Evolutionary conservation across 2,329 filamentous ascomycete species (phyloP).

Genomic region (Stagonosporopsis cucurbitacearum): DNA sequence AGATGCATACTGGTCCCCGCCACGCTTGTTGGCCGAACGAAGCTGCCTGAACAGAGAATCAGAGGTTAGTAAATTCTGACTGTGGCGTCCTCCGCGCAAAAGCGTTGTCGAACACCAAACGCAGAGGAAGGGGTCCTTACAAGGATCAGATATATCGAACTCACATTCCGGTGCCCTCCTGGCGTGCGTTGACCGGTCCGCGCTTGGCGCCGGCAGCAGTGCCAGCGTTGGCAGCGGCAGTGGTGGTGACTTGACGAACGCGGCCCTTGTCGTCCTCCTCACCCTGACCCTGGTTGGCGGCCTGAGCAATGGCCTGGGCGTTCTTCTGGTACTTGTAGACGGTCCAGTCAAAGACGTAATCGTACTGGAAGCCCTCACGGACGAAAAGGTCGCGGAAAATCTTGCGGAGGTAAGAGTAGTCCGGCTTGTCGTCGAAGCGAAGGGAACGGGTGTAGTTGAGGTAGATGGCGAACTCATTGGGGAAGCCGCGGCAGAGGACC

Average conservation of each 20-base stretch:
- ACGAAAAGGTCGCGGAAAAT: constrained; percentile 99
- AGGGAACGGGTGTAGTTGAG: constrained; percentile 99
- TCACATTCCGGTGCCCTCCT: constrained; percentile 97
- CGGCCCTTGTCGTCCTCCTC: constrained; percentile 80
- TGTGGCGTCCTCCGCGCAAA: constrained; percentile 67
- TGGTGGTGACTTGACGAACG: constrained; percentile 61
- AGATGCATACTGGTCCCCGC: constrained; percentile 56
- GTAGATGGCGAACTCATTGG: constrained; percentile 99
- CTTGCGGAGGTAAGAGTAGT: constrained; percentile 99
- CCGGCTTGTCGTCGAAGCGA: constrained; percentile 98
- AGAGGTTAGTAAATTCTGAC: constrained; percentile 56
- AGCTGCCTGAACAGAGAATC: constrained; percentile 56
- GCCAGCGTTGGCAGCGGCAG: constrained; percentile 69
- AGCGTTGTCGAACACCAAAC: constrained; percentile 81
- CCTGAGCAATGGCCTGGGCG: constrained; percentile 89
- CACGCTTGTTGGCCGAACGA: constrained; percentile 60
- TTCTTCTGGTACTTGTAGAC: constrained; percentile 99
- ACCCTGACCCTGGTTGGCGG: constrained; percentile 68
- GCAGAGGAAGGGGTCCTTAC: constrained; percentile 89
- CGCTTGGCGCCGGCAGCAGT: constrained; percentile 69
- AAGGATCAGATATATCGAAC: constrained; percentile 78
- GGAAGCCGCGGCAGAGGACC: constrained; percentile 97
- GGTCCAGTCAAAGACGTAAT: constrained; percentile 99
- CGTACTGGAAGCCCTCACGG: constrained; percentile 98
- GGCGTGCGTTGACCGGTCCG: constrained; percentile 76